Evolutionary conservation across 2,329 filamentous ascomycete genomes (phyloP).

Genomic region (Cladosporium sphaerospermum): DNA sequence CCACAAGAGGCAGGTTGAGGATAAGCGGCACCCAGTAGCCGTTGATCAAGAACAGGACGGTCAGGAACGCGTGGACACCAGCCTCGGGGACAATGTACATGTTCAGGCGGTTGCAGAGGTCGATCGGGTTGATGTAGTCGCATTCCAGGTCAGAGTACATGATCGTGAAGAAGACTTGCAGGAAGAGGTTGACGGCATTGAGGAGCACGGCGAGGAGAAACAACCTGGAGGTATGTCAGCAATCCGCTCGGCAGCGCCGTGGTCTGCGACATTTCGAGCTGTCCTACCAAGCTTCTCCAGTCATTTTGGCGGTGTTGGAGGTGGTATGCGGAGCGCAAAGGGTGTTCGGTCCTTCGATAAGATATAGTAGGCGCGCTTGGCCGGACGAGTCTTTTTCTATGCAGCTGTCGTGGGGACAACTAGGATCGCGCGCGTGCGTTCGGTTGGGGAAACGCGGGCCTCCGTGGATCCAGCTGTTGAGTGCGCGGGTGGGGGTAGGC

Average conservation of each 20-base stretch:
- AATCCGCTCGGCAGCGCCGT: conserved; percentile 7
- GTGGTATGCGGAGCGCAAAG: background rate
- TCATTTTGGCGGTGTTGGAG: conserved; percentile 26
- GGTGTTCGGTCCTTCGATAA: conserved; percentile 1
- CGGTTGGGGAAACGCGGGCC: conserved; percentile 3
- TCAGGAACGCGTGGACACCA: conserved; percentile 92
- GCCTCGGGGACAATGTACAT: conserved; percentile 99
- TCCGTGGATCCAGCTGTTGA: background rate
- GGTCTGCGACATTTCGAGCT: background rate
- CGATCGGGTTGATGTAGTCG: conserved; percentile 99
- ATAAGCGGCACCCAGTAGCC: conserved; percentile 95
- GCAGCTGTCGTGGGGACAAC: background rate
- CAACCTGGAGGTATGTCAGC: conserved; percentile 51
- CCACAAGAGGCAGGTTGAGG: conserved; percentile 85
- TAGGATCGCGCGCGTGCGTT: conserved; percentile 4
- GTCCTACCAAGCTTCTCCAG: conserved; percentile 34
- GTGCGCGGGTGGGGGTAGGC: background rate
- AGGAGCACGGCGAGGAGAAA: conserved; percentile 97
- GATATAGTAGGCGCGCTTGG: background rate
- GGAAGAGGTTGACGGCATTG: conserved; percentile 99
- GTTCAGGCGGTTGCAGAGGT: conserved; percentile 99
- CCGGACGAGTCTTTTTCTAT: background rate
- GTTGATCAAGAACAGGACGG: conserved; percentile 93
- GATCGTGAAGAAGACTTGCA: conserved; percentile 99
- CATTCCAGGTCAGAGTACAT: conserved; percentile 99